These are phyloP conservation scores for Tolypocladium amazonense DNA, from an alignment of 2,329 filamentous ascomycete species.

Conservation along the genomic window DNA sequence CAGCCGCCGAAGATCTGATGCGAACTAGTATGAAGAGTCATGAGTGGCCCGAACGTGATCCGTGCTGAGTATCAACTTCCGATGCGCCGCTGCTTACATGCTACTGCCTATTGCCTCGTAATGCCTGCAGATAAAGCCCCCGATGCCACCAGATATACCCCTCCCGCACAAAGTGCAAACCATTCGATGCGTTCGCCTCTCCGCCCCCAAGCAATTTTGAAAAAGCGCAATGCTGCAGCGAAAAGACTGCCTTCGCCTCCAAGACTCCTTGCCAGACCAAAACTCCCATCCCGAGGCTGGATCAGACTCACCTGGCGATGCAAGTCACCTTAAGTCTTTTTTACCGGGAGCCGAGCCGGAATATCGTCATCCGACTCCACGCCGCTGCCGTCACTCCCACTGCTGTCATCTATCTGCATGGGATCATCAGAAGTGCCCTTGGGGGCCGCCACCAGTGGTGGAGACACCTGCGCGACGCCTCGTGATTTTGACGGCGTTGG, in stretches of 20 bases:
- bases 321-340: neutral
- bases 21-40: too few relatives aligned
- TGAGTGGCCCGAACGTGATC: neutral
- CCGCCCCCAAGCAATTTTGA: neutral
- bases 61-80: neutral
- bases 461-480: slow-evolving; percentile 2
- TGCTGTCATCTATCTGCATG: slow-evolving; percentile 10
- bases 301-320: neutral
- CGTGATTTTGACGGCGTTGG: slow-evolving; percentile 12
- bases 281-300: neutral
- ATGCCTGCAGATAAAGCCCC: neutral
- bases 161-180: too few relatives aligned
- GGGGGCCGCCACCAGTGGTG: neutral
- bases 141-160: neutral
- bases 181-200: neutral
- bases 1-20: neutral
- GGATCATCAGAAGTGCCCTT: slow-evolving; percentile 13
- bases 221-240: neutral
- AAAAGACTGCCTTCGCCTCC: neutral
- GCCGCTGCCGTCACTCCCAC: neutral
- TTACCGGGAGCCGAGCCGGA: slow-evolving; percentile 9
- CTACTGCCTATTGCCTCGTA: neutral
- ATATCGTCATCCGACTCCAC: slow-evolving; percentile 15
- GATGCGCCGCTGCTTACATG: neutral
- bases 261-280: neutral